Base-by-base conservation (phyloP, 1,284 basidiomycete genomes). In the Tremellales sp. region DNA sequence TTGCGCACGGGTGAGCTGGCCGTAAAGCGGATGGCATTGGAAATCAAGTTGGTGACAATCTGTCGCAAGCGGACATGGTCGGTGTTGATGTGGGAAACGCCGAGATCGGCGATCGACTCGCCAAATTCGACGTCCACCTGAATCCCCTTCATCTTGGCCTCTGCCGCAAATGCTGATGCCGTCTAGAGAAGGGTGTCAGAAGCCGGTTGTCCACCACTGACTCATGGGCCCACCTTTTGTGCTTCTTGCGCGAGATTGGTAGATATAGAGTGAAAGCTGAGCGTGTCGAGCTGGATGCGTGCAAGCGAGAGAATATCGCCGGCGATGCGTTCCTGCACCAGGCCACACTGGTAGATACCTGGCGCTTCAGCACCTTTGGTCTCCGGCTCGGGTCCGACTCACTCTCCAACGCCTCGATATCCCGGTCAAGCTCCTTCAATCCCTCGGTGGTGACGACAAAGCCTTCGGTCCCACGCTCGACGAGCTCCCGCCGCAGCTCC, bases 311-410 rank as follows among this genome's bases (percentile, higher is more conserved):
- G 61, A 3, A 76, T 67, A 33, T 76, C 75, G 42, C 72, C 72
- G 2, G 74, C 73, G 31, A 76, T 76, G 6, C 74, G 68, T 47
- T 75, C 73, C 55, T 76, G 75, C 1, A 72, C 67, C 15, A 75
- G 62, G 26, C 75, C 74, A 51, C 73, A 73, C 48, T 67, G 65
- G 45, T 56, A 54, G 45, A 64, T 64, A 41, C 57, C 58, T 61
- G 35, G 24, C n/a, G 35, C 49, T 26, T 55, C 45, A 22, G 11
- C 2, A 29, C 17, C 2, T n/a, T 3, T n/a, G 3, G 25, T 1
- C 41, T 22, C 17, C 23, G 19, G 13, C 17, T 43, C 15, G 7
- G 17, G 23, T 23, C 11, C 25, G n/a, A 54, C 54, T 52, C 45
- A 54, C 64, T 62, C 35, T 64, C 65, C 15, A 65, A 43, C 0